Evolutionary conservation across 495 filamentous ascomycete species (phyloP).

Genomic region (Penicillium steckii): DNA sequence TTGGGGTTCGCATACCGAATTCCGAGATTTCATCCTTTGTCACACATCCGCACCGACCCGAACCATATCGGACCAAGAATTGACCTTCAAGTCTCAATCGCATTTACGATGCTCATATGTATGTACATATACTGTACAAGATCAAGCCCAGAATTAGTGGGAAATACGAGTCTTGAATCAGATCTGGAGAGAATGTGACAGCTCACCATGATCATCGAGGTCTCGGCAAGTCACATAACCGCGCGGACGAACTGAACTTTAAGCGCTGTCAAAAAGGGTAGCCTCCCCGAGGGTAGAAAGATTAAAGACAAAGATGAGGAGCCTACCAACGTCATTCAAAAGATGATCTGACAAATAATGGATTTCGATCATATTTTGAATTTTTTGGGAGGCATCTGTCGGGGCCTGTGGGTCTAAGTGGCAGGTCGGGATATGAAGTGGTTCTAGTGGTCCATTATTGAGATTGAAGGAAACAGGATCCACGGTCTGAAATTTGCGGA

Average conservation of each 20-base stretch:
- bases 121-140: no score
- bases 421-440: conserved; percentile 8
- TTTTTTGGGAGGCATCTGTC: conserved; percentile 6
- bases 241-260: conserved; percentile 17
- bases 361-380: background rate
- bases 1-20: background rate
- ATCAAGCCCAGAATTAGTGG: background rate
- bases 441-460: background rate
- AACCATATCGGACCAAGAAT: background rate
- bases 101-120: no score
- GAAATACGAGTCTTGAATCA: background rate
- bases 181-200: background rate
- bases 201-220: background rate
- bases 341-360: background rate
- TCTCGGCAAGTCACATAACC: conserved; percentile 11
- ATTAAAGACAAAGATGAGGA: background rate
- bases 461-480: conserved; percentile 6
- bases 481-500: conserved; percentile 14
- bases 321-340: conserved; percentile 14
- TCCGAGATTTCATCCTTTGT: background rate
- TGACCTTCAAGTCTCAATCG: background rate
- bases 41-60: background rate
- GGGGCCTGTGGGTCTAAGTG: conserved; percentile 5
- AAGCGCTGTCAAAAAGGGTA: conserved; percentile 23
- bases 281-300: conserved; percentile 1